Evolutionary conservation across 2,329 filamentous ascomycete genomes (phyloP).

Genomic region (Colletotrichum karsti): DNA sequence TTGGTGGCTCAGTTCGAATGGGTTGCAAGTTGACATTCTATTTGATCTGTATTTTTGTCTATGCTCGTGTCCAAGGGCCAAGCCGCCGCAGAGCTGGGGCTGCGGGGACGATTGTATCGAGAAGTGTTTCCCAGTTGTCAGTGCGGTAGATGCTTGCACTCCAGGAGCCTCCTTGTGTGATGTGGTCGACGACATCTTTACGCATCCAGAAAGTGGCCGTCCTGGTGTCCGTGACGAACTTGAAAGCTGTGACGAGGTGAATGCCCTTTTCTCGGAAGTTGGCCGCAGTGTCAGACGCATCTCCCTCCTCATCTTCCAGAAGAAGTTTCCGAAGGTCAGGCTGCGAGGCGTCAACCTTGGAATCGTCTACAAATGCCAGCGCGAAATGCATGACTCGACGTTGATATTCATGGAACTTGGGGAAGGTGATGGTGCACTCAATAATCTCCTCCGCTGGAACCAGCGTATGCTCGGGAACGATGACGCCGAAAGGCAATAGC

Average conservation of each 20-base stretch:
- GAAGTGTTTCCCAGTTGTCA: not conserved
- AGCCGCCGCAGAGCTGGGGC: not conserved
- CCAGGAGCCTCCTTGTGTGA: not conserved
- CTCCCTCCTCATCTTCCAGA: not conserved
- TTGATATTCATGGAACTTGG: not conserved
- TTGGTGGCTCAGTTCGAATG: too few species aligned
- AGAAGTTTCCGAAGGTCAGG: not conserved
- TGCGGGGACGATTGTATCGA: not conserved
- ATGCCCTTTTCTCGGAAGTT: not conserved
- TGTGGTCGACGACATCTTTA: not conserved
- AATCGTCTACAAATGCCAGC: not conserved
- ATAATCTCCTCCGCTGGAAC: not conserved
- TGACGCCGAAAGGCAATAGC: constrained; percentile 32
- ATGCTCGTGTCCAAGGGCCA: not conserved
- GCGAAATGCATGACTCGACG: not conserved
- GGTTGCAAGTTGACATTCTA: too few species aligned
- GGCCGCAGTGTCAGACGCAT: not conserved
- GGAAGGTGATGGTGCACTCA: not conserved
- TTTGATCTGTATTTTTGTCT: not conserved
- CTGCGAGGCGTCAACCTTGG: not conserved
- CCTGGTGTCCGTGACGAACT: not conserved
- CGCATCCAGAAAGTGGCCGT: constrained; percentile 22
- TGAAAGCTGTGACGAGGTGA: constrained; percentile 7
- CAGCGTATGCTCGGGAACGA: not conserved
- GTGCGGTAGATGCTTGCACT: not conserved